Conservation (phyloP, 2,329 filamentous ascomycete genomes). For the Epichloe uncinata region DNA sequence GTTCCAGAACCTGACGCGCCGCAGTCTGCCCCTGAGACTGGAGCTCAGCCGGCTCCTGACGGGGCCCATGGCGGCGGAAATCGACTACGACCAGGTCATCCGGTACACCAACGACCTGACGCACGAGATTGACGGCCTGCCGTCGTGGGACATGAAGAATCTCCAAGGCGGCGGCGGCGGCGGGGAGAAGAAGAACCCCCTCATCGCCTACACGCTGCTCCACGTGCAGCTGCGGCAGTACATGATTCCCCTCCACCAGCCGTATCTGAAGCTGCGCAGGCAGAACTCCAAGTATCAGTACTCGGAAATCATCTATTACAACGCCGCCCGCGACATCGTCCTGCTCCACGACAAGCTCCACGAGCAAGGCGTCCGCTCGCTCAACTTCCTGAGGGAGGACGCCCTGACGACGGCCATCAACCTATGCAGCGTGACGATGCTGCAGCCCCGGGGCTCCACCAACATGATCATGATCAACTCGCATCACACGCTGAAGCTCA, state of each 20-base stretch:
- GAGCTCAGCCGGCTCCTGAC: slow-evolving; percentile 44
- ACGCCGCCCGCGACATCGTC: slow-evolving; percentile 46
- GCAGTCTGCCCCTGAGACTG: slow-evolving; percentile 41
- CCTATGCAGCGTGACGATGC: slow-evolving; percentile 46
- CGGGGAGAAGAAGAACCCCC: slow-evolving; percentile 35
- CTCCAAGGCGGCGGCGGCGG: slow-evolving; percentile 20
- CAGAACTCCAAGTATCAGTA: slow-evolving; percentile 48
- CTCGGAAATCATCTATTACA: slow-evolving; percentile 51
- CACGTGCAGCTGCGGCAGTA: slow-evolving; percentile 49
- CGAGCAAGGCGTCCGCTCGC: slow-evolving; percentile 42
- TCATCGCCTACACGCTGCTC: slow-evolving; percentile 45
- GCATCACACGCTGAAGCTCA: slow-evolving; percentile 45
- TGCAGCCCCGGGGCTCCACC: slow-evolving; percentile 44
- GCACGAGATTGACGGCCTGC: slow-evolving; percentile 45
- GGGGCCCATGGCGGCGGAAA: slow-evolving; percentile 34
- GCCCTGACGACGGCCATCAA: slow-evolving; percentile 47
- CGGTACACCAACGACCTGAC: slow-evolving; percentile 48
- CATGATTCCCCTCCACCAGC: slow-evolving; percentile 48
- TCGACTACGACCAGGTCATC: slow-evolving; percentile 49
- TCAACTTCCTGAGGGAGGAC: slow-evolving; percentile 49
- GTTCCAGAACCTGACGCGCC: slow-evolving; percentile 43
- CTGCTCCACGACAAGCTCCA: slow-evolving; percentile 48
- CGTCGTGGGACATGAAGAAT: slow-evolving; percentile 37
- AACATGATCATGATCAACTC: slow-evolving; percentile 51
- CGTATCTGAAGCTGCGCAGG: slow-evolving; percentile 45